Conservation (phyloP, 495 filamentous ascomycete genomes). For the Geoglossum glabrum region DNA sequence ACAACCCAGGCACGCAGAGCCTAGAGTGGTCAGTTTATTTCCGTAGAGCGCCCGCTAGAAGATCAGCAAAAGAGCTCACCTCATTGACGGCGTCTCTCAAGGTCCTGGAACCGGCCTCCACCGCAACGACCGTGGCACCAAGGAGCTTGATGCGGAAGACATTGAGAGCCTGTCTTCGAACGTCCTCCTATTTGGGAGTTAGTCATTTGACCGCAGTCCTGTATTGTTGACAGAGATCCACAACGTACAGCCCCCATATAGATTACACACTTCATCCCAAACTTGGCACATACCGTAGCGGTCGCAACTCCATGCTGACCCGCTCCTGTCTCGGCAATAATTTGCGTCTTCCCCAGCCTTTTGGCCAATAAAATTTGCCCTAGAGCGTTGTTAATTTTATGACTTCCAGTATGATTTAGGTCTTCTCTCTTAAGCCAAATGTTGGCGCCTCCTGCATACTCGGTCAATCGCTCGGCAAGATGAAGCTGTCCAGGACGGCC, state of each 20-base stretch:
- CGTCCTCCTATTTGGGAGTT: conserved; percentile 42
- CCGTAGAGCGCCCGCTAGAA: not conserved
- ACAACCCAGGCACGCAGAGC: conserved; percentile 79
- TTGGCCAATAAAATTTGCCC: conserved; percentile 72
- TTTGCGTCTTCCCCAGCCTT: conserved; percentile 71
- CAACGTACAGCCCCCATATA: conserved; percentile 65
- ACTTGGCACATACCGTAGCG: conserved; percentile 89
- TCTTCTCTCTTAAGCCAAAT: conserved; percentile 95
- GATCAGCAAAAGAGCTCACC: not conserved
- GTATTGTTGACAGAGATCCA: not conserved
- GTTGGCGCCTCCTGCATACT: conserved; percentile 71
- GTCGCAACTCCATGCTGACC: conserved; percentile 93
- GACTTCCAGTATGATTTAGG: conserved; percentile 57
- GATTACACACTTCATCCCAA: conserved; percentile 86
- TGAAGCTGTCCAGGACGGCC: conserved; percentile 83
- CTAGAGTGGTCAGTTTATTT: not conserved
- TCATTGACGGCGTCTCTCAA: conserved; percentile 94
- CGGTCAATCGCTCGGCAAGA: conserved; percentile 67
- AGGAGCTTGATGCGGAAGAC: conserved; percentile 95
- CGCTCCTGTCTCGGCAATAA: conserved; percentile 93
- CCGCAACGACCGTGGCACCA: conserved; percentile 68
- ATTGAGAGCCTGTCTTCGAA: conserved; percentile 80
- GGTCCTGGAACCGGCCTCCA: conserved; percentile 68
- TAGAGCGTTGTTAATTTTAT: conserved; percentile 96
- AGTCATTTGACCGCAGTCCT: not conserved